Percentiles rank a stretch among this genome's conserved stretches.
phyloP scores from a whole-genome alignment of 208 protist species.

The Leishmania lainsoni region DNA sequence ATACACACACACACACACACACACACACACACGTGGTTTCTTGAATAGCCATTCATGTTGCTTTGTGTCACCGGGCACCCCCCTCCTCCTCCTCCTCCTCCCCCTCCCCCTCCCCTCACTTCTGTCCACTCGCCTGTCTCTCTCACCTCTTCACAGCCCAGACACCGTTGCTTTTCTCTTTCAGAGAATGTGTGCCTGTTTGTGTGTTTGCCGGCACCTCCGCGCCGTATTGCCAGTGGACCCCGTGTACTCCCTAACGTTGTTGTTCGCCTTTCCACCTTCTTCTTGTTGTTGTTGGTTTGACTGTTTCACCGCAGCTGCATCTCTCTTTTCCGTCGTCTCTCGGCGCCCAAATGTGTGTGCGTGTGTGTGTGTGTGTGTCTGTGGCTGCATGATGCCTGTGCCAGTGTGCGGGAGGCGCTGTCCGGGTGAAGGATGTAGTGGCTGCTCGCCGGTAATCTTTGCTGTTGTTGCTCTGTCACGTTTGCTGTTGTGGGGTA shows the following conservation, averaged over 20 bases:
- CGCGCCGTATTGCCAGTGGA: neutral
- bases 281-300: neutral
- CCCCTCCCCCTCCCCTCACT: neutral
- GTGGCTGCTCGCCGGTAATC: neutral
- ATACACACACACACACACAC: too few relatives aligned
- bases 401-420: neutral
- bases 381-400: neutral
- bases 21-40: neutral
- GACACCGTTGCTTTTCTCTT: neutral
- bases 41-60: neutral
- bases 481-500: too few relatives aligned
- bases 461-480: conserved; percentile 13
- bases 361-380: neutral
- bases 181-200: neutral
- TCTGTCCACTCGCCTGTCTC: neutral
- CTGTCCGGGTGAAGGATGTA: neutral
- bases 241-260: too few relatives aligned
- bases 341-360: neutral
- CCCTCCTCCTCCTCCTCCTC: too few relatives aligned
- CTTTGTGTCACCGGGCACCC: neutral
- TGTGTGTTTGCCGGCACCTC: neutral
- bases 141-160: neutral
- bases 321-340: neutral
- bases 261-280: neutral
- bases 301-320: neutral